Base-by-base conservation (phyloP, 2,329 filamentous ascomycete genomes). In the Penicillium thymicola region DNA sequence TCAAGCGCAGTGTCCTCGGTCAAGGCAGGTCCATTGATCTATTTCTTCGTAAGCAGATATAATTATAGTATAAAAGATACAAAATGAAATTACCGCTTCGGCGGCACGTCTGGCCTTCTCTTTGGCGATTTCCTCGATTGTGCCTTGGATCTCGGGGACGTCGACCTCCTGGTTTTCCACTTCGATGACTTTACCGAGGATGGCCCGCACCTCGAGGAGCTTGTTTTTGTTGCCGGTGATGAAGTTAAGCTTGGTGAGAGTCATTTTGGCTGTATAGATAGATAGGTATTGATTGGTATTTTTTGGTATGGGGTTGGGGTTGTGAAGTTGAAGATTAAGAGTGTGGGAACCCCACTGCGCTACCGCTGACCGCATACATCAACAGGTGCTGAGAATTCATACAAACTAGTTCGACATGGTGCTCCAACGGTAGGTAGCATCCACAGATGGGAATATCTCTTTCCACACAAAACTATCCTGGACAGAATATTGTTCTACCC, bases 171-270 rank as follows among this genome's bases (percentile, higher is more conserved):
- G 85, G 75, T 82, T 93, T 54, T 84, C 82, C 41, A 99, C 82
- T 61, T 87, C 80, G 63, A 97, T 88, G 34, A 79, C 77, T 57
- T 83, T 84, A 9, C 88, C 86, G 3, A 99, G 83, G 66, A 99
- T 97, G 18, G 89, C 88, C 74, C 89, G 86, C 64, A 96, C 92
- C 79, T 99, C 94, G 55, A 82, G 79, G 54, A 99, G 83, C 79
- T 99, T 99, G 79, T 96, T 95, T 70, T 88, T 86, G 77, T 99
- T 99, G 75, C 93, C 89, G 2, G 93, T 97, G 72, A 99, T 96
- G 79, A 99, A 99, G 76, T 95, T 92, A 63, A 99, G 79, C 18
- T 70, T 71, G 61, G 80, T 76, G 63, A 79, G 78, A 42, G 77
- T 73, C 47, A 77, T 72, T 78, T 82, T 82, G 46, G 41, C 54